Conservation (phyloP, 163 green algal genomes). For the Scenedesmus sp. region DNA sequence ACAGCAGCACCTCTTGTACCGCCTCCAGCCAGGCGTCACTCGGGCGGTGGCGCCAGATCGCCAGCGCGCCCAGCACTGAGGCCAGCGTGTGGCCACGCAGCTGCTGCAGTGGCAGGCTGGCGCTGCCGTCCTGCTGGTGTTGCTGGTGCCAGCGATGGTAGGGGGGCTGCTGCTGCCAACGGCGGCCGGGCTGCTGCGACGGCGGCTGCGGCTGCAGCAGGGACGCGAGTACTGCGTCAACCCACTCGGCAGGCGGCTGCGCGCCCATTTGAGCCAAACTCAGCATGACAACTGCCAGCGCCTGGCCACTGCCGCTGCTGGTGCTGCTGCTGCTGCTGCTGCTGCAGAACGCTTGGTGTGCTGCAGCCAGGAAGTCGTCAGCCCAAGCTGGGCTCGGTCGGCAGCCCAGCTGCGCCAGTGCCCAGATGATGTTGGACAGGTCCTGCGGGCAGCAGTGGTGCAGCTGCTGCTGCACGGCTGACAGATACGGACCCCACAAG, state of each 20-base stretch:
- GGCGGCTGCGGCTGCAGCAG: slow-evolving; percentile 4
- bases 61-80: slow-evolving; percentile 37
- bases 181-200: not conserved
- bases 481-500: not conserved
- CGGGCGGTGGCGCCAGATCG: slow-evolving; percentile 36
- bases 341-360: not conserved
- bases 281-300: slow-evolving; percentile 33
- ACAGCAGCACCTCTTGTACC: not conserved
- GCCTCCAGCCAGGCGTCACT: not conserved
- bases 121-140: not conserved
- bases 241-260: not conserved
- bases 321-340: slow-evolving; percentile 36
- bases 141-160: not conserved
- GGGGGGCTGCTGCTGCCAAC: not conserved
- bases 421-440: slow-evolving; percentile 60
- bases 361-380: slow-evolving; percentile 14
- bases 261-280: slow-evolving; percentile 1
- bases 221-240: not conserved
- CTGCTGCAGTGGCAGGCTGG: not conserved
- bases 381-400: slow-evolving; percentile 33
- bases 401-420: slow-evolving; percentile 47
- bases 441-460: slow-evolving; percentile 17
- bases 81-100: not conserved
- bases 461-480: slow-evolving; percentile 11
- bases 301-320: slow-evolving; percentile 14